Evolutionary conservation across 495 filamentous ascomycete species (phyloP).

Genomic region (Penicillium turbatum): DNA sequence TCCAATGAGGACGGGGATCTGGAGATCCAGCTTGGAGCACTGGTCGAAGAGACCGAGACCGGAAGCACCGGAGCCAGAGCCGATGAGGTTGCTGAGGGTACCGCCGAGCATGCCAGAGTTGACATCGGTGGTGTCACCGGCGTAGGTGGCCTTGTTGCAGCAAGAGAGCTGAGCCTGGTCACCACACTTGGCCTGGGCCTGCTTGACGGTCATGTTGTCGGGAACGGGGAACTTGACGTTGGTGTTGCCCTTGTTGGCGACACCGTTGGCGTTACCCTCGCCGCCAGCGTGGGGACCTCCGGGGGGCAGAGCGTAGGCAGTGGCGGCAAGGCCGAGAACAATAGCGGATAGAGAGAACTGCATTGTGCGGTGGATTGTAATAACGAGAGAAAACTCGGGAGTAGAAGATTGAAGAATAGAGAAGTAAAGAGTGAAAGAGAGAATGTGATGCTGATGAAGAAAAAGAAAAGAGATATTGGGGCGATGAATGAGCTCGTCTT

Average conservation of each 20-base stretch:
- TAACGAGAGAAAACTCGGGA: slow-evolving; percentile 32
- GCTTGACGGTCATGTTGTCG: slow-evolving; percentile 42
- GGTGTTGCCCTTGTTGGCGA: slow-evolving; percentile 29
- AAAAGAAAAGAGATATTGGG: slow-evolving; percentile 2
- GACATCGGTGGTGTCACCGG: slow-evolving; percentile 36
- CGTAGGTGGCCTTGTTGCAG: slow-evolving; percentile 46
- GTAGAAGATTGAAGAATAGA: slow-evolving; percentile 21
- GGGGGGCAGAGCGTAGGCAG: slow-evolving; percentile 27
- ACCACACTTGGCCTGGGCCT: slow-evolving; percentile 48
- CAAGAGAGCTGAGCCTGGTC: slow-evolving; percentile 44
- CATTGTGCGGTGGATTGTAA: slow-evolving; percentile 41
- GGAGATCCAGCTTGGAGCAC: slow-evolving; percentile 34
- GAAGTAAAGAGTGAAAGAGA: slow-evolving; percentile 26
- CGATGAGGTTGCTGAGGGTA: slow-evolving; percentile 29
- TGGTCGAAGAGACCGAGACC: slow-evolving; percentile 38
- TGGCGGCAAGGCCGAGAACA: slow-evolving; percentile 29
- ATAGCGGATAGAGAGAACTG: slow-evolving; percentile 29
- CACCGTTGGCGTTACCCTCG: slow-evolving; percentile 15
- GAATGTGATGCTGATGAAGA: slow-evolving; percentile 37
- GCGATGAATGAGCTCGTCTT: slow-evolving; percentile 24
- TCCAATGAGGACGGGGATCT: slow-evolving; percentile 18
- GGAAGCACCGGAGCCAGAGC: slow-evolving; percentile 27
- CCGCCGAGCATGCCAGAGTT: slow-evolving; percentile 29
- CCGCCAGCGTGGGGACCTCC: slow-evolving; percentile 6
- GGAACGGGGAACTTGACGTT: slow-evolving; percentile 33